These are phyloP conservation scores for Diplogelasinospora grovesii DNA, from an alignment of 495 filamentous ascomycete species.

Conservation along the genomic window DNA sequence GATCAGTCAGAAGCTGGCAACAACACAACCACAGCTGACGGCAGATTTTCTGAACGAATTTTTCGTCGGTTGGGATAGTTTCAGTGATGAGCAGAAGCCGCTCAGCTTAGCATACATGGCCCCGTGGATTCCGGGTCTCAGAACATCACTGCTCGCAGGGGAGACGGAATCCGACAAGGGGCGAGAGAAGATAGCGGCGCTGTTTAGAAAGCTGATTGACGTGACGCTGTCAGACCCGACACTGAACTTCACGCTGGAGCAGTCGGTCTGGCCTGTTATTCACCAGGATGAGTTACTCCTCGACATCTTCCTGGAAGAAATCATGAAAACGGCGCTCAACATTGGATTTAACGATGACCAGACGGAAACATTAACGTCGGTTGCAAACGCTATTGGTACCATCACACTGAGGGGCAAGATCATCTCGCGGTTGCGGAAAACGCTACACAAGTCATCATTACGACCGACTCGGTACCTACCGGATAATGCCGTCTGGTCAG, in stretches of 20 bases:
- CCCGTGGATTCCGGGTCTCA: constrained; percentile 54
- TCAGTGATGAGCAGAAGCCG: constrained; percentile 54
- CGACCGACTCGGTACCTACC: constrained; percentile 53
- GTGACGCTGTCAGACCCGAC: constrained; percentile 49
- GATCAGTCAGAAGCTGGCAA: constrained; percentile 54
- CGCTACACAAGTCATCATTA: constrained; percentile 55
- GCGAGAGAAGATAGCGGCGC: constrained; percentile 51
- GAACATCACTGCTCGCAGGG: constrained; percentile 46
- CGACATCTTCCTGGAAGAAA: constrained; percentile 58
- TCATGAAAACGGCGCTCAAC: constrained; percentile 51
- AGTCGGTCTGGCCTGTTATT: constrained; percentile 55
- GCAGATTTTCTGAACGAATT: constrained; percentile 61
- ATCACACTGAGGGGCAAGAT: constrained; percentile 55
- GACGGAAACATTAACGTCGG: constrained; percentile 53
- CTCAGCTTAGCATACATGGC: constrained; percentile 60
- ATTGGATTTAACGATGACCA: constrained; percentile 51
- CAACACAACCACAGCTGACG: constrained; percentile 57
- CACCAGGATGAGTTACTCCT: constrained; percentile 53
- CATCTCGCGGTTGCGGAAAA: constrained; percentile 54
- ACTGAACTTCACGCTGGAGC: constrained; percentile 51
- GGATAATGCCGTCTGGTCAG: constrained; percentile 57
- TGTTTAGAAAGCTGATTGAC: constrained; percentile 59
- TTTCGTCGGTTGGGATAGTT: constrained; percentile 62
- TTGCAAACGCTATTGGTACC: constrained; percentile 53
- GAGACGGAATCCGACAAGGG: constrained; percentile 55